Percentiles rank a stretch among this genome's conserved stretches.
Conservation (phyloP, 139 green algal species). For the Chlorella ohadii region DNA sequence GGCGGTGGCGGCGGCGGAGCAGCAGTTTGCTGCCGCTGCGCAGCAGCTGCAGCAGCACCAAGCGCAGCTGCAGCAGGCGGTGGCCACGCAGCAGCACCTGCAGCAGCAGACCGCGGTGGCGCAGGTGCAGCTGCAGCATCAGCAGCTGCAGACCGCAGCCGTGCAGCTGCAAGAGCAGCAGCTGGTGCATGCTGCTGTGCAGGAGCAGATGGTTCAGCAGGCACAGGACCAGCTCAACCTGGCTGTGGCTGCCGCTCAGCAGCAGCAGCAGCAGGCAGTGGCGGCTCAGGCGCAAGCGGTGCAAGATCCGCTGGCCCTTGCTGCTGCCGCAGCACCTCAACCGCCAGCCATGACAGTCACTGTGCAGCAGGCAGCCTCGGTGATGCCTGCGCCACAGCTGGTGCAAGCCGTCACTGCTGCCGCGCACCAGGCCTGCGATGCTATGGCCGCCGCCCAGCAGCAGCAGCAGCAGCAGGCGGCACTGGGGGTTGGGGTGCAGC, state of each 20-base stretch:
- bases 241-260: neutral
- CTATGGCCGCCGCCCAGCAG: neutral
- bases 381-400: neutral
- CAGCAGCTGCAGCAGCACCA: conserved; percentile 24
- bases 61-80: neutral
- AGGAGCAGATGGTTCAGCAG: conserved; percentile 16
- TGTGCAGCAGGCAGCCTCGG: neutral
- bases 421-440: neutral
- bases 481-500: neutral
- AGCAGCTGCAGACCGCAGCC: conserved; percentile 12
- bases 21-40: neutral
- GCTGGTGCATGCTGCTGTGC: neutral
- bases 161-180: conserved; percentile 35
- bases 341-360: neutral
- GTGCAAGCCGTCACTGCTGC: neutral
- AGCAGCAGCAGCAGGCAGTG: neutral
- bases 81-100: conserved; percentile 1
- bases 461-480: neutral
- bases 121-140: neutral
- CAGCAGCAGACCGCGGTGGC: neutral
- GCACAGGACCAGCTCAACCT: neutral
- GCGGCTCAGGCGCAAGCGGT: neutral
- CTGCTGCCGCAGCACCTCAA: neutral
- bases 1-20: neutral
- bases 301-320: neutral